Evolutionary conservation across 169 alveolate genomes (phyloP), one percentile per base, ranked within the genome.

Genomic region (Plasmodium chabaudi): DNA sequence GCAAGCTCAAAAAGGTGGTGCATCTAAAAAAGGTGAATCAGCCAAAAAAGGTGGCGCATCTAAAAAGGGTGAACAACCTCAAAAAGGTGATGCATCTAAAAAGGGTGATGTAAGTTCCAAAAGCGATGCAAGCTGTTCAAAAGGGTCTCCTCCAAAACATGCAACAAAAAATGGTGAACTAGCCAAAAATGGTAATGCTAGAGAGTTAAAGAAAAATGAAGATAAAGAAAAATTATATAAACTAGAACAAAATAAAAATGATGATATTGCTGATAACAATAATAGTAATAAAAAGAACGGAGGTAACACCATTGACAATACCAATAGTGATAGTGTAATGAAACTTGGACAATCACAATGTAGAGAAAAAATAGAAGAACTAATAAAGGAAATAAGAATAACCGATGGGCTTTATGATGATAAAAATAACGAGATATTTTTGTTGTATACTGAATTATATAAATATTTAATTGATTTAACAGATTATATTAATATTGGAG

Each of bases 361-460:
- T 17, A 47, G 67, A 67, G 65, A 70, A 25, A 65, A 67, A 67
- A 61, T 61, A 9, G 72, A 82, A 47, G 42, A 67, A 44, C 21
- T 82, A 56, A 61, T 82, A 39, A 68, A 82, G 13, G 84, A 82
- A 39, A 82, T 82, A 82, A 65, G 46, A 55, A 61, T 42, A 47
- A 53, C 65, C n/a, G 82, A 82, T 10, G 71, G 68, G 9, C 23
- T 82, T 12, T 27, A 65, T 64, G 55, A 10, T 67, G 90, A 65
- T 9, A 71, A 65, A 59, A n/a, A 21, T 0, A 56, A 51, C n/a
- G 72, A 67, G 10, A 13, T 65, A 12, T 47, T 67, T 9, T 47
- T 82, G 13, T 39, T 75, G 19, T 82, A 67, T 61, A 63, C 42
- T 15, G 82, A 82, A 39, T 46, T 82, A 19, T 82, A 42, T 13